A percentile compares a stretch with the other conserved stretches of the same genome.
These are phyloP conservation scores for Nemophila menziesii DNA, from an alignment of 257 asterid genomes.

Conservation along the genomic window DNA sequence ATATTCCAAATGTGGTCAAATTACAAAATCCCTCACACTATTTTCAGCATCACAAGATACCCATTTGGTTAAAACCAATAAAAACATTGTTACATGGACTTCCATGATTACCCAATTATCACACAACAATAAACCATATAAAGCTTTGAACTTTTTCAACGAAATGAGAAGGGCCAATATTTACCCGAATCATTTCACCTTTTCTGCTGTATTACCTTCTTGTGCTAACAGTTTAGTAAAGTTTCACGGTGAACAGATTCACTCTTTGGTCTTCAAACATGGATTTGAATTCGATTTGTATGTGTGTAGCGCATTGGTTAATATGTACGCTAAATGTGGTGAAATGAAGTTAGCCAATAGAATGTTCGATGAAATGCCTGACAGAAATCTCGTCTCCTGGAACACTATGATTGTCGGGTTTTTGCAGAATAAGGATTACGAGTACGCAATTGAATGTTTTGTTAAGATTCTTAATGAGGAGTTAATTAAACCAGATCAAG, in stretches of 20 bases:
- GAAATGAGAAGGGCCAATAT: slow-evolving; percentile 34
- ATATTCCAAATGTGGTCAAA: slow-evolving; percentile 31
- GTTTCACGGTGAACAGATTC: slow-evolving; percentile 31
- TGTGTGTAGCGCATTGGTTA: slow-evolving; percentile 37
- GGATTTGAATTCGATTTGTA: slow-evolving; percentile 35
- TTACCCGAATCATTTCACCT: slow-evolving; percentile 33
- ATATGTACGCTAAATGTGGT: slow-evolving; percentile 32
- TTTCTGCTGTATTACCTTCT: slow-evolving; percentile 38
- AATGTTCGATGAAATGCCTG: slow-evolving; percentile 47
- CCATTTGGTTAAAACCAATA: slow-evolving; percentile 10
- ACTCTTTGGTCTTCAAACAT: slow-evolving; percentile 24
- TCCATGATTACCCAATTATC: slow-evolving; percentile 34
- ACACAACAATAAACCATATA: slow-evolving; percentile 15
- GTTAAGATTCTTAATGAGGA: slow-evolving; percentile 15
- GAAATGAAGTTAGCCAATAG: slow-evolving; percentile 17
- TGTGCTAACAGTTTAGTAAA: slow-evolving; percentile 18
- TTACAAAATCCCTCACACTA: slow-evolving; percentile 18
- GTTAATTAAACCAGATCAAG: slow-evolving; percentile 26
- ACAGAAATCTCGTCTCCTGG: slow-evolving; percentile 39
- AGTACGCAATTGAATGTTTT: slow-evolving; percentile 22
- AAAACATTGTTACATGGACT: slow-evolving; percentile 39
- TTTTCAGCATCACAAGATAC: slow-evolving; percentile 20
- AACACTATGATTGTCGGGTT: slow-evolving; percentile 36
- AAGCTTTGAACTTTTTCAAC: slow-evolving; percentile 26
- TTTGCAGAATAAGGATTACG: slow-evolving; percentile 17